phyloP scores from a whole-genome alignment of 2,329 filamentous ascomycete species.

The Thermoascus crustaceus region DNA sequence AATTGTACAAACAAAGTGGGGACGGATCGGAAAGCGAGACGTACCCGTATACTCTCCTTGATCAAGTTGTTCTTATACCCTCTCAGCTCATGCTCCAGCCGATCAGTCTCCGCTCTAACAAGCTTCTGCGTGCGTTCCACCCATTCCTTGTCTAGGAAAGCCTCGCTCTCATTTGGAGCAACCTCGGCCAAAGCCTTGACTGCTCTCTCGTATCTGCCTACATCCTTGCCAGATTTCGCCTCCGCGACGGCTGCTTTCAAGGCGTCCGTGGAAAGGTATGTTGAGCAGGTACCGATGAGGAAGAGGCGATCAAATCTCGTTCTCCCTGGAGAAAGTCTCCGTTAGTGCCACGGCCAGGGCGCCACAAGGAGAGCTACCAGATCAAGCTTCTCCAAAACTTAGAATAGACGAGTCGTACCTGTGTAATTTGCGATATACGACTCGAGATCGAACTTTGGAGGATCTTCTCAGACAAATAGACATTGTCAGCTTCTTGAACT shows the following conservation, averaged over 20 bases:
- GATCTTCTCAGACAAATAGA: constrained; percentile 54
- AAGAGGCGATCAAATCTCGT: constrained; percentile 74
- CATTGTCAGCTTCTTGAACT: not conserved
- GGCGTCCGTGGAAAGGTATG: constrained; percentile 68
- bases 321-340: constrained; percentile 48
- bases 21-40: constrained; percentile 15
- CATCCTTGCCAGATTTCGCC: constrained; percentile 68
- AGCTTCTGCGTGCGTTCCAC: constrained; percentile 57
- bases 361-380: constrained; percentile 1
- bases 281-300: constrained; percentile 71
- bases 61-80: constrained; percentile 95
- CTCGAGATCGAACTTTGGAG: constrained; percentile 84
- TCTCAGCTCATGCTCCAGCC: constrained; percentile 78
- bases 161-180: constrained; percentile 60
- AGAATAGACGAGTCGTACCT: constrained; percentile 45
- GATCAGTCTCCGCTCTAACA: constrained; percentile 61
- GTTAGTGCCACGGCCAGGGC: constrained; percentile 6
- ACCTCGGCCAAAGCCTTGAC: constrained; percentile 57
- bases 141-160: constrained; percentile 64
- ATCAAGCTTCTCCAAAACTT: not conserved
- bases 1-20: constrained; percentile 4
- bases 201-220: constrained; percentile 61
- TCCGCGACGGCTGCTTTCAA: constrained; percentile 68
- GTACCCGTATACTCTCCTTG: constrained; percentile 88
- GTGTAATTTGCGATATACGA: constrained; percentile 83